Percentiles rank a stretch among this genome's conserved stretches.
phyloP scores from a whole-genome alignment of 169 alveolate genomes.

The Cryptosporidium sp. region DNA sequence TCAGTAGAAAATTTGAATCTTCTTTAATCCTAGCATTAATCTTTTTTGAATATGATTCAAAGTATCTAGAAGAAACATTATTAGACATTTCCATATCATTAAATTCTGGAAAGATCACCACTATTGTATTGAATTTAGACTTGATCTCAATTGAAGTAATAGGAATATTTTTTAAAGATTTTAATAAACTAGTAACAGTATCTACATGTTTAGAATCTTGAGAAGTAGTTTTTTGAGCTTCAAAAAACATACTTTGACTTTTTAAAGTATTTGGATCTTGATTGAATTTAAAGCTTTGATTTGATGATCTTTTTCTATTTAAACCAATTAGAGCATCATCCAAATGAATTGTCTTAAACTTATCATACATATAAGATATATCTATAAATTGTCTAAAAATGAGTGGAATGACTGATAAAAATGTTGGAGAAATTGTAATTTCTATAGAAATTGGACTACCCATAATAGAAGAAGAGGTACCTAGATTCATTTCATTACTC shows the following conservation, averaged over 20 bases:
- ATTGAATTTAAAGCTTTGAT: background rate
- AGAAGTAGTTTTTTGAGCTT: background rate
- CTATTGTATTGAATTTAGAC: constrained; percentile 39
- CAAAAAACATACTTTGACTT: background rate
- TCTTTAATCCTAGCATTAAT: background rate
- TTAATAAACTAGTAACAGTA: background rate
- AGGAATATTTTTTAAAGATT: background rate
- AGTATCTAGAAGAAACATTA: constrained; percentile 36
- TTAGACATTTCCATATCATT: constrained; percentile 39
- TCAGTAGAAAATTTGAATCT: background rate
- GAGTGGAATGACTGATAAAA: constrained; percentile 39
- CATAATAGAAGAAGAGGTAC: background rate
- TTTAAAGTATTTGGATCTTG: background rate
- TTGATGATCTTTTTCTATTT: background rate
- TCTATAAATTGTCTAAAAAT: constrained; percentile 46
- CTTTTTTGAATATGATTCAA: constrained; percentile 23
- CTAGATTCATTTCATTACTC: constrained; percentile 12
- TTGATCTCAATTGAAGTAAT: constrained; percentile 19
- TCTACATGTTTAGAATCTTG: background rate
- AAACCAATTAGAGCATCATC: background rate
- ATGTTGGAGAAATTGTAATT: constrained; percentile 56
- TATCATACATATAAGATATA: constrained; percentile 19
- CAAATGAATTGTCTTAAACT: constrained; percentile 6
- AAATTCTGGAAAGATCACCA: constrained; percentile 48
- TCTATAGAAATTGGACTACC: constrained; percentile 4